Evolutionary conservation across 75 land plant species (phyloP), one percentile per base, ranked within the genome.

Genomic region (Selaginella moellendorffii): DNA sequence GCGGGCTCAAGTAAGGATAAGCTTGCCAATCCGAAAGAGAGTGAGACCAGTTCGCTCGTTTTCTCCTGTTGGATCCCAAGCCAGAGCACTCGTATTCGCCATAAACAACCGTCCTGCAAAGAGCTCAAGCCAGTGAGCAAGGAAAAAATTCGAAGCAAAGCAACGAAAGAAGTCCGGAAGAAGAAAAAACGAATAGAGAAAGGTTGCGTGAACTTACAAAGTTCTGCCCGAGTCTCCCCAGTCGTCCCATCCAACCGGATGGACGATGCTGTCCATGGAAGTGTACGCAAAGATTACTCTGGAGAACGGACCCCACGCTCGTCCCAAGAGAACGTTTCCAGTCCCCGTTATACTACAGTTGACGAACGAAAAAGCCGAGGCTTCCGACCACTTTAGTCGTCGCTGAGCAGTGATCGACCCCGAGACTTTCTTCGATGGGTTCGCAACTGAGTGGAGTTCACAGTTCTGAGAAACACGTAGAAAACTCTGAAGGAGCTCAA

Each of bases 271-370:
- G 27, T 65, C 86, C 54, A 86, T 65, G 70, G 63, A 74, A 25
- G 81, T 76, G 42, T 59, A 60, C 30, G 77, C 63, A 68, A 78
- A 86, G 24, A 83, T 75, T 0, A 81, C 83, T 31, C 83, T 76
- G 5, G 90, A 80, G 64, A 63, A 74, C 19, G 72, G 76, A 24
- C 83, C 86, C 90, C 86, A 83, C n/a, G 90, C 86, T 2, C 88
- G 72, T 19, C 85, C 85, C 14, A 82, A 36, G 53, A 64, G 70
- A 21, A 78, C 28, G 0, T 24, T 24, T 0, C 83, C 82, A 2
- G 74, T 63, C n/a, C 90, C 86, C 12, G 78, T 76, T 0, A 86
- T 59, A 24, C 28, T 66, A 65, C 86, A 74, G 56, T 72, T 64
- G 0, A 72, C 65, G 30, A 86, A 86, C 0, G 83, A 77, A 64